Evolutionary conservation across 176 grass and related monocot species (phyloP).

Genomic region (Paspalum notatum): DNA sequence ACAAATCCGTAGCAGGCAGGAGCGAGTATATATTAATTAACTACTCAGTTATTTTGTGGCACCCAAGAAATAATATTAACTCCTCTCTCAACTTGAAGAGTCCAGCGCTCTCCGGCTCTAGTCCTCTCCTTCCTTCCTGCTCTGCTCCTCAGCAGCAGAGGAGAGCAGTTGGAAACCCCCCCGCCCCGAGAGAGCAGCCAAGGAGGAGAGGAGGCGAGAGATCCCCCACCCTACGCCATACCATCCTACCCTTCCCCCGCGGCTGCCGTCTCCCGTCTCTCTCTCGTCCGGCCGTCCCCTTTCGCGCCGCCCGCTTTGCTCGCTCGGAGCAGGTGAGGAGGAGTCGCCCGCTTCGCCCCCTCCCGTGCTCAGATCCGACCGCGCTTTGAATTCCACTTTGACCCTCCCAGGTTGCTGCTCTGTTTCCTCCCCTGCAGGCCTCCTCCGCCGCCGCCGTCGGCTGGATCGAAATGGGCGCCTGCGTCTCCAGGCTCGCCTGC

Average conservation of each 20-base stretch:
- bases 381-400: background rate
- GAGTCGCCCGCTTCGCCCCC: background rate
- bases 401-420: conserved; percentile 5
- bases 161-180: background rate
- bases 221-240: conserved; percentile 78
- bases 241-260: conserved; percentile 21
- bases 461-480: conserved; percentile 70
- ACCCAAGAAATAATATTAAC: background rate
- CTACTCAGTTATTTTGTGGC: too few relatives aligned
- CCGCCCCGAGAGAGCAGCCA: background rate
- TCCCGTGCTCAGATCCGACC: conserved; percentile 47
- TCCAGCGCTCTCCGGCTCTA: background rate
- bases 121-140: background rate
- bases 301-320: conserved; percentile 9
- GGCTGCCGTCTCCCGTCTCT: background rate
- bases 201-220: conserved; percentile 33
- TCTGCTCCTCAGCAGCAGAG: background rate
- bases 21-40: background rate
- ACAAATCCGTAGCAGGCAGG: background rate
- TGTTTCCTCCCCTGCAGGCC: conserved; percentile 35
- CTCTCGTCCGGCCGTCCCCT: background rate
- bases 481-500: conserved; percentile 66
- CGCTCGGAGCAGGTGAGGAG: conserved; percentile 10
- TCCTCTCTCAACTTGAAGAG: background rate
- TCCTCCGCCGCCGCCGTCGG: background rate